A percentile compares a stretch with the other conserved stretches of the same genome.
phyloP scores from a whole-genome alignment of 192 early-diverging fungal species.

The Rhizoclosmatium sp. region DNA sequence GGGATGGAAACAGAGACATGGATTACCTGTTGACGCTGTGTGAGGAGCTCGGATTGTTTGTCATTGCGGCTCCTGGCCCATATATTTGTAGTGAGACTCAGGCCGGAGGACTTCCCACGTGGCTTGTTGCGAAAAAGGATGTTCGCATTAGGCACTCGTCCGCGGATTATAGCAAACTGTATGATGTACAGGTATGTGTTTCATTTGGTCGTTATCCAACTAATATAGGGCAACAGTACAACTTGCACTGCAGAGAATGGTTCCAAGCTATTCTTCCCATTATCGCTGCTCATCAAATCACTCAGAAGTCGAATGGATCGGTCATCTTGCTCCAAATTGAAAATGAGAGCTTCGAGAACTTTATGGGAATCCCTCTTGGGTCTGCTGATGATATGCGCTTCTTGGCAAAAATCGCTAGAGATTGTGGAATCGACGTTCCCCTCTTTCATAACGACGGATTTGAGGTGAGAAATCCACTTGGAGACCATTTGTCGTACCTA shows the following conservation, averaged over 20 bases:
- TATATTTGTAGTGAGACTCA: slow-evolving; percentile 81
- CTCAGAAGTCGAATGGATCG: slow-evolving; percentile 67
- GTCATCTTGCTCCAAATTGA: slow-evolving; percentile 84
- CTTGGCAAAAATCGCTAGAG: slow-evolving; percentile 76
- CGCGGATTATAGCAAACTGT: slow-evolving; percentile 70
- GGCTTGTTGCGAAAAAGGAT: slow-evolving; percentile 78
- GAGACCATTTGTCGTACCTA: background rate
- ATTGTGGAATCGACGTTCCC: slow-evolving; percentile 79
- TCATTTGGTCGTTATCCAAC: background rate
- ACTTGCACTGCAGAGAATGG: slow-evolving; percentile 78
- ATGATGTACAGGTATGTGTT: slow-evolving; percentile 53
- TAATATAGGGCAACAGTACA: slow-evolving; percentile 50
- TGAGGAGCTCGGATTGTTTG: slow-evolving; percentile 75
- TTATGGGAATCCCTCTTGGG: slow-evolving; percentile 70
- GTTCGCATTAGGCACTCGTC: slow-evolving; percentile 77
- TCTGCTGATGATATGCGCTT: slow-evolving; percentile 83
- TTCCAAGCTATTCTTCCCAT: slow-evolving; percentile 77
- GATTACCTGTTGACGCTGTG: slow-evolving; percentile 76
- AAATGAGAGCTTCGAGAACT: slow-evolving; percentile 75
- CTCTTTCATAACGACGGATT: slow-evolving; percentile 87
- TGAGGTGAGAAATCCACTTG: slow-evolving; percentile 46
- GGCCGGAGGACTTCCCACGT: slow-evolving; percentile 80
- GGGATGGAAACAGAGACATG: slow-evolving; percentile 73
- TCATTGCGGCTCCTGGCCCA: slow-evolving; percentile 77
- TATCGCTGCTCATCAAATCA: slow-evolving; percentile 80